These are phyloP conservation scores for Lotus japonicus DNA, from an alignment of 306 rosid genomes.

Conservation along the genomic window DNA sequence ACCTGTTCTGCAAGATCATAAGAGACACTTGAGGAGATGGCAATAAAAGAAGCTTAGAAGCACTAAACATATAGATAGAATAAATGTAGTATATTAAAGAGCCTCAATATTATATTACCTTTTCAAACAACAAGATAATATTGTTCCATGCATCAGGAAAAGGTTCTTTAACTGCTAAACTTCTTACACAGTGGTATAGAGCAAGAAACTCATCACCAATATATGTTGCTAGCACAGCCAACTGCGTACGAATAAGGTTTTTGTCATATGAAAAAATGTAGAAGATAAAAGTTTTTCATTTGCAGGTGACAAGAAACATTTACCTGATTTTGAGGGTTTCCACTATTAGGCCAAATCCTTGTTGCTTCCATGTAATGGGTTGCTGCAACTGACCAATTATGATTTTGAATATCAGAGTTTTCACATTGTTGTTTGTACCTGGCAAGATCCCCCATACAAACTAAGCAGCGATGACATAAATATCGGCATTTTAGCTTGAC, in stretches of 20 bases:
- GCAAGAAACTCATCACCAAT: constrained; percentile 90
- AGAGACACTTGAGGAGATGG: constrained; percentile 29
- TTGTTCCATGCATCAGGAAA: constrained; percentile 93
- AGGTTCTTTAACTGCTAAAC: constrained; percentile 84
- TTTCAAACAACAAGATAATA: constrained; percentile 72
- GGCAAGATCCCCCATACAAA: constrained; percentile 92
- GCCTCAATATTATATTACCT: constrained; percentile 40
- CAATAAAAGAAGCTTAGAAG: constrained; percentile 8
- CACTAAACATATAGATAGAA: neutral
- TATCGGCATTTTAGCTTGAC: constrained; percentile 54
- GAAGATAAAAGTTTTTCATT: neutral
- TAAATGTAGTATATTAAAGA: neutral
- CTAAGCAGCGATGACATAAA: constrained; percentile 87
- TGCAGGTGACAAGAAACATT: neutral
- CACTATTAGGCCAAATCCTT: constrained; percentile 89
- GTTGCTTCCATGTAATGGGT: constrained; percentile 82
- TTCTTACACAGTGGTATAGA: constrained; percentile 89
- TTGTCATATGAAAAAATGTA: neutral
- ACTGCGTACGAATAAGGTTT: constrained; percentile 37
- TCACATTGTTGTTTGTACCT: constrained; percentile 80
- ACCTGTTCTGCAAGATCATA: constrained; percentile 69
- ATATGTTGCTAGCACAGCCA: constrained; percentile 94
- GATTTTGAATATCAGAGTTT: constrained; percentile 44
- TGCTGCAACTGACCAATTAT: constrained; percentile 90
- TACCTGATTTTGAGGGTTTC: constrained; percentile 97